These are phyloP conservation scores for Botrytis galanthina DNA, from an alignment of 2,329 filamentous ascomycete genomes.

Conservation along the genomic window DNA sequence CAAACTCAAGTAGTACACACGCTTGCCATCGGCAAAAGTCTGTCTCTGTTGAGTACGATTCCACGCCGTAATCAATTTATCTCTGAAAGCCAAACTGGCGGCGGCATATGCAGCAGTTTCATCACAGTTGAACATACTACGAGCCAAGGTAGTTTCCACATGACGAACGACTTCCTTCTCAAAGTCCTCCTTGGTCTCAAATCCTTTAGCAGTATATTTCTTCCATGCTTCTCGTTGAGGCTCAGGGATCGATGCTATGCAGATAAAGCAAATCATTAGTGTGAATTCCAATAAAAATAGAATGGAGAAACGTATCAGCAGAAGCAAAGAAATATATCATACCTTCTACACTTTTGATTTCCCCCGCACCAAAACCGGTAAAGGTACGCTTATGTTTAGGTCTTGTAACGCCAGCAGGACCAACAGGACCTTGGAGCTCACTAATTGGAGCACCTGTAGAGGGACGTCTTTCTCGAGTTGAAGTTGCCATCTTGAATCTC, in stretches of 20 bases:
- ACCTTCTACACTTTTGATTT: slow-evolving; percentile 94
- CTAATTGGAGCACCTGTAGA: slow-evolving; percentile 80
- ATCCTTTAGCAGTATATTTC: slow-evolving; percentile 61
- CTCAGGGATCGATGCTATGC: slow-evolving; percentile 76
- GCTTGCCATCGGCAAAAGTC: slow-evolving; percentile 85
- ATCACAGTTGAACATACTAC: slow-evolving; percentile 97
- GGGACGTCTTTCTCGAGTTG: slow-evolving; percentile 67
- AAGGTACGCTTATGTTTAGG: slow-evolving; percentile 98
- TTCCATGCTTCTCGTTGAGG: slow-evolving; percentile 79
- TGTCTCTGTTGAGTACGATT: slow-evolving; percentile 97
- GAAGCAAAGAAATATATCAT: slow-evolving; percentile 40
- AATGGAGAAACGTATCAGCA: neutral
- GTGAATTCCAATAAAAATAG: neutral
- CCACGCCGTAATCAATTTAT: slow-evolving; percentile 92
- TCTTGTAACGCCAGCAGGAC: slow-evolving; percentile 73
- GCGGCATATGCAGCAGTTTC: slow-evolving; percentile 89
- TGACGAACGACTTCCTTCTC: slow-evolving; percentile 85
- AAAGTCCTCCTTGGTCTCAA: slow-evolving; percentile 79
- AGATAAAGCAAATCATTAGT: slow-evolving; percentile 4
- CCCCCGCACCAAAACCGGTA: slow-evolving; percentile 84
- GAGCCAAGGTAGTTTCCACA: slow-evolving; percentile 92
- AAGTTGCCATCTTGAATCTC: neutral
- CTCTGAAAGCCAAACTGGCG: slow-evolving; percentile 86
- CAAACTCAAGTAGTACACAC: slow-evolving; percentile 94
- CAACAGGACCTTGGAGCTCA: slow-evolving; percentile 81